Evolutionary conservation across 78 protist species (phyloP), one percentile per base, ranked within the genome.

Genomic region (Dictyostelium discoideum): DNA sequence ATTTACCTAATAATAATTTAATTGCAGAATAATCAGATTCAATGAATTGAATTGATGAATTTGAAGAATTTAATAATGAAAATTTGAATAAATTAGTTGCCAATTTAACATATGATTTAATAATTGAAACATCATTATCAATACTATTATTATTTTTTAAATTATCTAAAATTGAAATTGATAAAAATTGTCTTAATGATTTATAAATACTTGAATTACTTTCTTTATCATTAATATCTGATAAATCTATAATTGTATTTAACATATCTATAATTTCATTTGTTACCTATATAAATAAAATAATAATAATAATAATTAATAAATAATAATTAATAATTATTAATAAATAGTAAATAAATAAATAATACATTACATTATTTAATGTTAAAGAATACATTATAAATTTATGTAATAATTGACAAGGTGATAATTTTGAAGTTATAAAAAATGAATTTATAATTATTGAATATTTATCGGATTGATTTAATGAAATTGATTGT

Each of bases 1-100:
- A 39, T 74, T 74, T 74, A 79, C 84, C 84, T 24, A 79, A 46
- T 44, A 79, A 79, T 44, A 79, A 37, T 79, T 79, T 79, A 44
- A 79, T 44, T 7, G 44, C 32, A 5, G 84, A 79, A 44, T 44
- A 79, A 37, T 79, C 84, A 22, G 84, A 74, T 74, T 74, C 81
- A 20, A 37, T 44, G 32, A 42, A 32, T 79, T 79, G 37, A 22
- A 42, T 79, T 44, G 65, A 32, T 22, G 54, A n/a, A n/a, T 42
- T 79, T 79, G 81, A 74, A n/a, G 37, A n/a, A 16, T 44, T 44
- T 46, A 79, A 44, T 79, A 79, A 79, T 79, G 84, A 79, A 44
- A 79, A 79, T 79, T 79, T 79, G 32, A 79, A 79, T 44, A 79
- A 46, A 42, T 22, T 20, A 20, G 83, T 40, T 77, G 83, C 83